Evolutionary conservation across 768 basidiomycete species (phyloP), one percentile per base, ranked within the genome.

Genomic region (Rossbeevera mucosa): DNA sequence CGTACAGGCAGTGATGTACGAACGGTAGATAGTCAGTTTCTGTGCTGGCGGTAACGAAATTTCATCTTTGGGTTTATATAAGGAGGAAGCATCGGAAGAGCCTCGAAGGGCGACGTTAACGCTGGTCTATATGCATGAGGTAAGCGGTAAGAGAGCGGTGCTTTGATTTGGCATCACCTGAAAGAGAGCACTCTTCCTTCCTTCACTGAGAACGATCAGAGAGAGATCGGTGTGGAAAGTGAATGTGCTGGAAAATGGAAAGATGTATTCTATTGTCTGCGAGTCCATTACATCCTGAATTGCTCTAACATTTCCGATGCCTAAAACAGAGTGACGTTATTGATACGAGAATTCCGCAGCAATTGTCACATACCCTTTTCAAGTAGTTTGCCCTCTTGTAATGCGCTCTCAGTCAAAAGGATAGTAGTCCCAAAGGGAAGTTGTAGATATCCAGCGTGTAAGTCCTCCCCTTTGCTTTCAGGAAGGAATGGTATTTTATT

Each of bases 401-500:
- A 70, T 4, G 77, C 81, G 51, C 74, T 74, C 62, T 92, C 91
- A 0, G 83, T 82, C 31, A 92, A 63, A 13, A 91, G 63, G 25
- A 86, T 69, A 3, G 78, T 63, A 6, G 80, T 78, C 3, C 85
- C 83, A 12, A 70, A 68, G 2, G 90, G 83, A 13, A 90, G 76
- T 61, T 93, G 90, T 24, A 93, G 72, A 56, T 77, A 77, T 2
- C 91, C 90, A 2, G 86, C 80, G 54, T 85, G 82, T 5, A 93
- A 70, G 58, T 91, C 88, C 45, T 89, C 78, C 52, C 83, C 81
- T 44, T 81, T 83, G 58, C 77, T 78, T 61, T 86, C 82, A 0
- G 89, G 90, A 28, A 67, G 68, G 60, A 88, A 91, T 1, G 67
- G 59, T 0, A 66, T 72, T 21, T 70, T 72, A 62, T 92, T 91